A percentile compares a stretch with the other conserved stretches of the same genome.
Evolutionary conservation across 441 rosid species (phyloP).

Genomic region (Populus trichocarpa): DNA sequence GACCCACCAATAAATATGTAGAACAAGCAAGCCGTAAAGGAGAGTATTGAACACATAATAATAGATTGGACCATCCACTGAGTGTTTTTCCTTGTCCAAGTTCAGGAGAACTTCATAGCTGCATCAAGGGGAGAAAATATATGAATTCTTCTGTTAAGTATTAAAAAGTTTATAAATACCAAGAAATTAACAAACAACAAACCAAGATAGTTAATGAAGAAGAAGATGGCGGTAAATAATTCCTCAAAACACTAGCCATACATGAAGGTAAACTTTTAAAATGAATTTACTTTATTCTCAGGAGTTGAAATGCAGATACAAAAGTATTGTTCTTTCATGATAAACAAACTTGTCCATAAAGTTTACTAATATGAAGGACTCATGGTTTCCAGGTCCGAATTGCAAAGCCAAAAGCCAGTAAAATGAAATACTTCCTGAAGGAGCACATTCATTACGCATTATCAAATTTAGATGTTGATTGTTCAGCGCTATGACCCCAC

Average conservation of each 20-base stretch:
- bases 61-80: slow-evolving; percentile 67
- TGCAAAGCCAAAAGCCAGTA: not conserved
- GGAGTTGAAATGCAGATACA: slow-evolving; percentile 3
- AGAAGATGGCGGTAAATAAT: not conserved
- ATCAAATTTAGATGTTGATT: not conserved
- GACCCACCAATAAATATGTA: slow-evolving; percentile 98
- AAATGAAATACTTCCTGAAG: not conserved
- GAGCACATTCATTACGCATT: not conserved
- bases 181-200: slow-evolving; percentile 6
- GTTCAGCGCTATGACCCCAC: not conserved
- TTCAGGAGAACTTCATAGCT: slow-evolving; percentile 78
- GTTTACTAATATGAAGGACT: not conserved
- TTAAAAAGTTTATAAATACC: not conserved
- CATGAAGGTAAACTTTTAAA: not conserved
- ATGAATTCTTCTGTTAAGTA: not conserved
- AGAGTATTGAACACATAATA: slow-evolving; percentile 88
- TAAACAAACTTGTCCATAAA: not conserved
- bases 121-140: slow-evolving; percentile 17
- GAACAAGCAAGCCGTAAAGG: slow-evolving; percentile 76
- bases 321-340: not conserved
- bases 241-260: not conserved
- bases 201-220: not conserved
- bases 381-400: not conserved
- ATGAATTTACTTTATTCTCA: not conserved
- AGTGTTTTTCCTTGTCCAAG: slow-evolving; percentile 67